Base-by-base conservation (phyloP, 2,329 filamentous ascomycete species). In the Metarhizium rileyi region DNA sequence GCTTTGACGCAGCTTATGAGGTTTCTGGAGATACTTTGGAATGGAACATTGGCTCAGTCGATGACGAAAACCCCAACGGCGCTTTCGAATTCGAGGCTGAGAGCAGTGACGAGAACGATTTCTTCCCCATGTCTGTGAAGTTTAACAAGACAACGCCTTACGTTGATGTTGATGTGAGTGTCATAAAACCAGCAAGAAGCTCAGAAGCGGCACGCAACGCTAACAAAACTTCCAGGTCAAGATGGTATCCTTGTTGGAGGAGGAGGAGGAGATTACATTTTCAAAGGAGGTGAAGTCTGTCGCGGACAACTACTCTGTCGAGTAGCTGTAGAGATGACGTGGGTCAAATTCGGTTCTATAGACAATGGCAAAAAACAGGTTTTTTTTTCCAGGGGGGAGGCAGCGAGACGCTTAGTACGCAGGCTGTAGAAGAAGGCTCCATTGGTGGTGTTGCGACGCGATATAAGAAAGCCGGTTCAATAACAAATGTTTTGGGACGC, bases 31-130 rank as follows among this genome's bases (percentile, higher is more conserved):
- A 97, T 66, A 88, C 83, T 64, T 70, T 98, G 50, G 91, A 97
- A 65, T 98, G 93, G 93, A 86, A 84, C 40, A 87, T 98, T 59
- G 91, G 93, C 53, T 79, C 81, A 4, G 83, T 97, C 38, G 86
- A 90, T 61, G 84, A 89, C 46, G 84, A 84, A 51, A 95, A 93
- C 64, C 71, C 83, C 18, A 90, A 76, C 38, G 93, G 93, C 18
- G 85, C 87, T 44, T 97, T 98, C 62, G 93, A 98, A 66, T 97
- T 98, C 57, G 93, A 97, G 69, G 89, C 90, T 1, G 83, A 87
- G 65, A 87, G 87, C 10, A 80, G 83, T 49, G 87, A 90, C 57
- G 93, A 97, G 64, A 84, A 88, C 50, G 90, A 96, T 60, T 97
- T 97, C 73, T 98, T 98, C 82, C 93, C 93, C 1, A 97, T 98